Conservation (phyloP, 2,329 filamentous ascomycete species). For the Phialophora chinensis region DNA sequence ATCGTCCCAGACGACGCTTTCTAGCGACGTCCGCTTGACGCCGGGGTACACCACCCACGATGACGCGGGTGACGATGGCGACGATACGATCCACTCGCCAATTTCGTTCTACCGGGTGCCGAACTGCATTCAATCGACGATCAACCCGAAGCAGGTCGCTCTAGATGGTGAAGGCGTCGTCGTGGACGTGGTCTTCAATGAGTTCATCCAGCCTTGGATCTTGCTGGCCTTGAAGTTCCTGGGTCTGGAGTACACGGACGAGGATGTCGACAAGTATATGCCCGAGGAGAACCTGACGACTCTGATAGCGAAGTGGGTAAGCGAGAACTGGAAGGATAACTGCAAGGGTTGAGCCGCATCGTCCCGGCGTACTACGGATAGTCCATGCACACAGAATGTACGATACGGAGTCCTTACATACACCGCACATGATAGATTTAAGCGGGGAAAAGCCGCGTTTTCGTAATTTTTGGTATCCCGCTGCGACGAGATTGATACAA, state of each 20-base stretch:
- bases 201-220: conserved; percentile 86
- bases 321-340: conserved; percentile 57
- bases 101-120: conserved; percentile 79
- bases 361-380: neutral
- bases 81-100: conserved; percentile 82
- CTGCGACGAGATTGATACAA: neutral
- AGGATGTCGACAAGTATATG: conserved; percentile 60
- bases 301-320: conserved; percentile 65
- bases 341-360: conserved; percentile 25
- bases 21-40: conserved; percentile 47
- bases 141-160: conserved; percentile 53
- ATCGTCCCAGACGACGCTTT: conserved; percentile 43
- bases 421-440: neutral
- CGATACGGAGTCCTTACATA: neutral
- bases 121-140: conserved; percentile 77
- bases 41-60: conserved; percentile 90
- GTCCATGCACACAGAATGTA: neutral
- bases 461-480: neutral
- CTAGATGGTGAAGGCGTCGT: conserved; percentile 62
- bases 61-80: conserved; percentile 80
- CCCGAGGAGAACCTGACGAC: conserved; percentile 61
- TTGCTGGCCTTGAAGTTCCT: conserved; percentile 72
- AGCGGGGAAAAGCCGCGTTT: neutral
- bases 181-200: conserved; percentile 88
- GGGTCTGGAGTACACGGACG: conserved; percentile 56